Percentiles rank a stretch among this genome's conserved stretches.
phyloP scores from a whole-genome alignment of 2,329 filamentous ascomycete species.

The Tolypocladium cylindrosporum region DNA sequence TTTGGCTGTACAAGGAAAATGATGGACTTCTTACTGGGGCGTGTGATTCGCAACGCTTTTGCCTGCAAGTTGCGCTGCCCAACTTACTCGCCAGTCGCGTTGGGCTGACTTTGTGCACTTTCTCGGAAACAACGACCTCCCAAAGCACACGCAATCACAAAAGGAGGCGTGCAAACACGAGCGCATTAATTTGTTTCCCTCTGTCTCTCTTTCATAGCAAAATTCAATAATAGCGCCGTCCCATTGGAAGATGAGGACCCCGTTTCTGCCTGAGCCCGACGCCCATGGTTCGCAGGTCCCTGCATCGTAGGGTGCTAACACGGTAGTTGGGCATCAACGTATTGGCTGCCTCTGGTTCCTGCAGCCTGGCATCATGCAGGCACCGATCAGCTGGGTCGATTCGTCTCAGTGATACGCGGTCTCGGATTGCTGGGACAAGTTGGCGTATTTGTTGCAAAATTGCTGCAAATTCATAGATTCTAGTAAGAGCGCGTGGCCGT shows the following conservation, averaged over 20 bases:
- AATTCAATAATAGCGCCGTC: too few species aligned
- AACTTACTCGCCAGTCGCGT: too few species aligned
- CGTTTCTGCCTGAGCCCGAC: background rate
- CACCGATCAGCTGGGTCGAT: background rate
- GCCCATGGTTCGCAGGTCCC: background rate
- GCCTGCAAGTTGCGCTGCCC: background rate
- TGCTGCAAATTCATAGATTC: background rate
- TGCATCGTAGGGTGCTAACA: background rate
- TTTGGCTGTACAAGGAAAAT: too few species aligned
- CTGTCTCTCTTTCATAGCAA: background rate
- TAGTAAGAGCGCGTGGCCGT: background rate
- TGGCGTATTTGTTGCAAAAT: background rate
- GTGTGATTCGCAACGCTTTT: background rate
- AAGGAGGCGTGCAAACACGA: background rate
- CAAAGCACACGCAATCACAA: background rate
- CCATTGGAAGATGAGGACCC: background rate
- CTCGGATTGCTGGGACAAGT: background rate
- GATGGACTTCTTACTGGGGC: background rate
- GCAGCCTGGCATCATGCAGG: background rate
- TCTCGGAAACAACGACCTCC: background rate
- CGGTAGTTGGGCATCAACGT: background rate
- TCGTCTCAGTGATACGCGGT: background rate
- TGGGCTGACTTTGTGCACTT: background rate
- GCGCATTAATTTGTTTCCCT: background rate
- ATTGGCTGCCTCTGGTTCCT: constrained; percentile 1